phyloP scores from a whole-genome alignment of 495 filamentous ascomycete species.

The Durotheca rogersii region DNA sequence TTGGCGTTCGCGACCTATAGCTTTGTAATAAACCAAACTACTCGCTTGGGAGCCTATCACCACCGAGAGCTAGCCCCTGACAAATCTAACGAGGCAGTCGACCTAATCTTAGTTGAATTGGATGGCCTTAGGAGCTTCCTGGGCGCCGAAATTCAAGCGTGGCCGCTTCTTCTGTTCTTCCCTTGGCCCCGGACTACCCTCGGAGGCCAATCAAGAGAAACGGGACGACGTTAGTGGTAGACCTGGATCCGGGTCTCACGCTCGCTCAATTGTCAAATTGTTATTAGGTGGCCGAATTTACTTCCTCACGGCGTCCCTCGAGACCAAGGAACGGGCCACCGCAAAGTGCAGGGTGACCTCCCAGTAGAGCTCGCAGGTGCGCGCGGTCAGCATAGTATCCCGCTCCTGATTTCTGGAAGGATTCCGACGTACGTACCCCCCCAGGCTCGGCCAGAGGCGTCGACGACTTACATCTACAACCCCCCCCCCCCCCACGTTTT shows the following conservation, averaged over 20 bases:
- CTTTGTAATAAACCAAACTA: conserved; percentile 8
- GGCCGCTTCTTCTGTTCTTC: no score
- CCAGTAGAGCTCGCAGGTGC: not conserved
- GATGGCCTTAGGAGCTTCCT: conserved; percentile 12
- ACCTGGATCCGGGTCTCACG: conserved; percentile 22
- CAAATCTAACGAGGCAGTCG: no score
- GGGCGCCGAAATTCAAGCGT: no score
- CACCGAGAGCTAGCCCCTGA: conserved; percentile 1
- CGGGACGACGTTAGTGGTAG: conserved; percentile 17
- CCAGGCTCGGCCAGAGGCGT: conserved; percentile 17
- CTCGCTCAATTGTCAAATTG: no score
- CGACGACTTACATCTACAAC: conserved; percentile 1
- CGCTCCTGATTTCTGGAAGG: conserved; percentile 17
- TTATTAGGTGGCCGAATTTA: no score
- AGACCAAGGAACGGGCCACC: conserved; percentile 13
- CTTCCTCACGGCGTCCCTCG: conserved; percentile 1
- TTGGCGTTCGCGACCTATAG: no score
- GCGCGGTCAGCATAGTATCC: no score
- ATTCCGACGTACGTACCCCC: conserved; percentile 12
- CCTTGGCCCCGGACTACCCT: conserved; percentile 20
- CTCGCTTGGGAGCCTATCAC: conserved; percentile 4
- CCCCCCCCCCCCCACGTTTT: conserved; percentile 30
- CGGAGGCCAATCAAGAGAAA: conserved; percentile 20
- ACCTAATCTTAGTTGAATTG: conserved; percentile 8
- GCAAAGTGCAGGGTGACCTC: conserved; percentile 6